phyloP scores from a whole-genome alignment of 2,329 filamentous ascomycete species.

The Cordyceps militaris region DNA sequence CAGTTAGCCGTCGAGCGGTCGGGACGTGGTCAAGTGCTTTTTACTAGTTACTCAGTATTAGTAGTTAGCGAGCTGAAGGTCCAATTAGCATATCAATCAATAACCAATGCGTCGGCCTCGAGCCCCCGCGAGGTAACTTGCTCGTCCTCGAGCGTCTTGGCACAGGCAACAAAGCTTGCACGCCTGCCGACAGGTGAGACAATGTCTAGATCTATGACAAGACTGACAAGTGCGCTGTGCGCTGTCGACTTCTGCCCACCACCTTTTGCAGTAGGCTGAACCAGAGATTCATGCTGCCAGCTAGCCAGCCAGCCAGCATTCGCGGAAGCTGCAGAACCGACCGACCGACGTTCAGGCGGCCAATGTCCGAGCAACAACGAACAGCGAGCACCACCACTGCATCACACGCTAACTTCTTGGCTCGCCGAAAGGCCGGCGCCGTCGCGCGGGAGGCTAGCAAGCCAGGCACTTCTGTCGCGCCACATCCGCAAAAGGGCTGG shows the following conservation, averaged over 20 bases:
- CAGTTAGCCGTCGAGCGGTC: neutral
- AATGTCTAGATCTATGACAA: too few relatives aligned
- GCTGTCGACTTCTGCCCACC: neutral
- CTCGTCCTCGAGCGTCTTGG: too few relatives aligned
- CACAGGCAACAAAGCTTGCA: too few relatives aligned
- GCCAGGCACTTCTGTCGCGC: conserved; percentile 7
- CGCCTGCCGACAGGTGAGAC: too few relatives aligned
- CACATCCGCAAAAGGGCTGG: conserved; percentile 4
- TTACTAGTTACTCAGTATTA: too few relatives aligned
- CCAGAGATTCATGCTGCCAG: neutral
- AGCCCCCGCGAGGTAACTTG: too few relatives aligned
- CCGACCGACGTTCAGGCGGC: too few relatives aligned
- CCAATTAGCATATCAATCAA: too few relatives aligned
- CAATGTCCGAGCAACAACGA: neutral
- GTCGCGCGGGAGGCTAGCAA: neutral
- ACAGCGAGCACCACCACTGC: neutral
- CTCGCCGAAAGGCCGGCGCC: neutral
- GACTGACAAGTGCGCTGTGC: neutral
- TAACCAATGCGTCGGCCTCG: too few relatives aligned
- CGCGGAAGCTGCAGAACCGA: too few relatives aligned
- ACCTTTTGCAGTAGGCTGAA: neutral
- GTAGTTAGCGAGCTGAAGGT: too few relatives aligned
- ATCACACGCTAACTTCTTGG: neutral
- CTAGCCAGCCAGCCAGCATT: too few relatives aligned
- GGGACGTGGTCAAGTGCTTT: neutral